A percentile compares a stretch with the other conserved stretches of the same genome.
These are phyloP conservation scores for Glycine latifolia DNA, from an alignment of 306 rosid genomes.

Conservation along the genomic window DNA sequence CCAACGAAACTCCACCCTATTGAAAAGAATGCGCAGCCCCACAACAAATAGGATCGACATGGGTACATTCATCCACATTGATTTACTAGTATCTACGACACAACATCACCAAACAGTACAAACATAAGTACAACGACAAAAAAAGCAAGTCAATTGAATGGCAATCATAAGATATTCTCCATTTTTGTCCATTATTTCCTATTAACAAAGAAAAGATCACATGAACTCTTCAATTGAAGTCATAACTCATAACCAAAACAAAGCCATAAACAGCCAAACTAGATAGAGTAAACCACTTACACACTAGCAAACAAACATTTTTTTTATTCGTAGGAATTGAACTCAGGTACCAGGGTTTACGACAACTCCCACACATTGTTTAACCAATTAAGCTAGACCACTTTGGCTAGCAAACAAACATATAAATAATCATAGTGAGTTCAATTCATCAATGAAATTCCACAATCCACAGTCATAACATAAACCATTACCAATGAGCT, in stretches of 20 bases:
- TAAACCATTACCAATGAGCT: slow-evolving; percentile 4
- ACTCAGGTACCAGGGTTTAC: too few species aligned
- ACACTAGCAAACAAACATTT: neutral
- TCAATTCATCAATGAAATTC: slow-evolving; percentile 23
- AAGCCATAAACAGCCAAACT: neutral
- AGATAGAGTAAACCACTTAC: neutral
- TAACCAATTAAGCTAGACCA: too few species aligned
- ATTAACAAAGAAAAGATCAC: neutral
- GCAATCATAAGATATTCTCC: neutral
- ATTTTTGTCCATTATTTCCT: slow-evolving; percentile 16
- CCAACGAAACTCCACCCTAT: slow-evolving; percentile 77
- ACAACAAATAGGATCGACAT: slow-evolving; percentile 74
- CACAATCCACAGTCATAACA: neutral
- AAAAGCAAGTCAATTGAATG: neutral
- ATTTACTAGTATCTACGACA: slow-evolving; percentile 85
- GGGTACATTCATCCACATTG: slow-evolving; percentile 96
- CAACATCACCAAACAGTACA: slow-evolving; percentile 12
- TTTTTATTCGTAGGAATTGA: too few species aligned
- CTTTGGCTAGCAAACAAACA: neutral
- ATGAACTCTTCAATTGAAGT: neutral
- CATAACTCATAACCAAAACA: slow-evolving; percentile 18
- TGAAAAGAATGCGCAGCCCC: slow-evolving; percentile 72
- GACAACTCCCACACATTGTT: too few species aligned
- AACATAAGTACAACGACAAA: neutral
- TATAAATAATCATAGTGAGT: neutral